Conservation (phyloP, 2,329 filamentous ascomycete genomes). For the Parasarocladium wereldwijsianum region DNA sequence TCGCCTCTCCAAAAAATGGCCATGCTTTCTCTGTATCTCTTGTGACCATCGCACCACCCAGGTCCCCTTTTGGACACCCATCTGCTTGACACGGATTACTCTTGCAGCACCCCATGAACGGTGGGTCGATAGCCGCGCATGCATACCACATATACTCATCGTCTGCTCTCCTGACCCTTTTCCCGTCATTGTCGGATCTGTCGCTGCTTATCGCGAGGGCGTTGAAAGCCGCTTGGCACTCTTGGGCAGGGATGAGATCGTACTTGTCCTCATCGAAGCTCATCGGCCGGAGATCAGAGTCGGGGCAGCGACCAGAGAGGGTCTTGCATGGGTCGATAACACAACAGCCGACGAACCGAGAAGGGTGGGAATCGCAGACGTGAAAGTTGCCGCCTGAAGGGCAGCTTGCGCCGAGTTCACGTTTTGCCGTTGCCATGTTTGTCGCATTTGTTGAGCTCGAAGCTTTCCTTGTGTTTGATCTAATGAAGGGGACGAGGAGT, state of each 20-base stretch:
- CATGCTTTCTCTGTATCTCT: slow-evolving; percentile 2
- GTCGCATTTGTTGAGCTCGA: neutral
- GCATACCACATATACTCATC: no score
- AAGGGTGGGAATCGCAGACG: slow-evolving; percentile 16
- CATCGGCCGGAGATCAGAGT: slow-evolving; percentile 10
- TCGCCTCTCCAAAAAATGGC: slow-evolving; percentile 3
- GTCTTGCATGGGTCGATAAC: slow-evolving; percentile 18
- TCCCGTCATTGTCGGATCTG: slow-evolving; percentile 5
- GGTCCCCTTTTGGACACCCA: slow-evolving; percentile 3
- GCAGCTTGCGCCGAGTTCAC: slow-evolving; percentile 15
- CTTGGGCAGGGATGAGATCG: slow-evolving; percentile 12
- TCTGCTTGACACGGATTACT: slow-evolving; percentile 15
- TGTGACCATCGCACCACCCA: slow-evolving; percentile 5
- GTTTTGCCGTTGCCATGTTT: neutral
- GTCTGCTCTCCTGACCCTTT: no score
- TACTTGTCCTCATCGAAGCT: slow-evolving; percentile 15
- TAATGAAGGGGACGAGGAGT: no score
- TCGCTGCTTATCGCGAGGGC: slow-evolving; percentile 7
- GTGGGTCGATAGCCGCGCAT: slow-evolving; percentile 11
- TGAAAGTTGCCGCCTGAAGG: slow-evolving; percentile 19
- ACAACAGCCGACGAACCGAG: slow-evolving; percentile 27
- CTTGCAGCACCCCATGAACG: slow-evolving; percentile 20
- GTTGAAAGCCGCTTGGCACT: no score
- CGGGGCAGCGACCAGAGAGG: slow-evolving; percentile 18
- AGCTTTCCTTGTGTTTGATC: no score